Base-by-base conservation (phyloP, 2,329 filamentous ascomycete species). In the Aschersonia sp. region DNA sequence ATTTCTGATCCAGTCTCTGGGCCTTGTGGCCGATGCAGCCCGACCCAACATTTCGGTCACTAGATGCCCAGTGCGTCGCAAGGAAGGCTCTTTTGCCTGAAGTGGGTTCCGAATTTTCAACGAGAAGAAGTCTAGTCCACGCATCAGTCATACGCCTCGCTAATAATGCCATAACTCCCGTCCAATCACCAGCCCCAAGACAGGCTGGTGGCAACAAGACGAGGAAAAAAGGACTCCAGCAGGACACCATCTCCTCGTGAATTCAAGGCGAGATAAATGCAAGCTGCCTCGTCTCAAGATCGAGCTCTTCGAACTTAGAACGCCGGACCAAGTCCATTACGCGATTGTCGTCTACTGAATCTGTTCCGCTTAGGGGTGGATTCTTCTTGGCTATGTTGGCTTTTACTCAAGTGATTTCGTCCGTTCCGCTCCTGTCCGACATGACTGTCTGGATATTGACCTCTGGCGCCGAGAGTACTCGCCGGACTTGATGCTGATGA, bases 331-430 rank as follows among this genome's bases (percentile, higher is more conserved):
- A 95, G 75, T n/a, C 90, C 89, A 62, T 87, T 95, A 67, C 94
- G 94, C 12, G 86, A 94, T 66, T 95, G 87, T 55, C 90, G 76
- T 66, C 92, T 92, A 67, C 88, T 95, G 66, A 95, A 97, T 45
- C 80, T 72, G 55, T 82, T 79, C 45, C 73, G 69, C 61, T 77
- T 81, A 10, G 69, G 59, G 14, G 66, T 58, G 40, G 69, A 61
- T 47, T 79, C 74, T 32, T 79, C 77, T 30, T 72, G 54, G 52
- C 67, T 74, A 42, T 67, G 70, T 56, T 80, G 78, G 51, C 70
- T 76, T 61, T 80, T 81, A 53, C 69, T 77, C 40, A 81, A 56
- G 54, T 79, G 74, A 51, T 73, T 73, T 47, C 79, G 71, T 44
- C 72, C 70, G 44, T 71, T 66, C 48, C 74, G 68, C 50, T 80